phyloP scores from a whole-genome alignment of 331 rosid genomes.

The Acacia concinna region DNA sequence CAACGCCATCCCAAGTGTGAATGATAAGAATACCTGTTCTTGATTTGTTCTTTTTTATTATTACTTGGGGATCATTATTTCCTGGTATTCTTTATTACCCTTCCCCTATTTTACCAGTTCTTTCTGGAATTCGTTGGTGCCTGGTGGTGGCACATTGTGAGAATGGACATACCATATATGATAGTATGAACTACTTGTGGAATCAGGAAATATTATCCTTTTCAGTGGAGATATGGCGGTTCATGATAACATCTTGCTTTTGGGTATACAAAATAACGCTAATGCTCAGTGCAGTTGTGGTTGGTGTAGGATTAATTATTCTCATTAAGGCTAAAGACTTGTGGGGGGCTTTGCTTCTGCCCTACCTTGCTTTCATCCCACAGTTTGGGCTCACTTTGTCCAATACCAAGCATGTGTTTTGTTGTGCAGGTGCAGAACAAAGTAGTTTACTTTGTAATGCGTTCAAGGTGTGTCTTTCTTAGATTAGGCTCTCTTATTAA shows the following conservation, averaged over 20 bases:
- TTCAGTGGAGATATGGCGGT: conserved; percentile 50
- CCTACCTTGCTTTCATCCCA: conserved; percentile 13
- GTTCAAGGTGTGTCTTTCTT: conserved; percentile 13
- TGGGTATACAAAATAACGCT: conserved; percentile 51
- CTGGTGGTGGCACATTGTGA: conserved; percentile 50
- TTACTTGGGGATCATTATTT: conserved; percentile 41
- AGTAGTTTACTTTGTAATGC: background rate
- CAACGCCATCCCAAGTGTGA: conserved; percentile 60
- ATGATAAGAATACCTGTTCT: conserved; percentile 78
- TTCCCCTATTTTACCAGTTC: conserved; percentile 23
- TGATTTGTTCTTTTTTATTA: conserved; percentile 54
- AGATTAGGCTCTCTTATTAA: conserved; percentile 23
- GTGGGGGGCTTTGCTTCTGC: conserved; percentile 25
- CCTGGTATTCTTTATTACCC: conserved; percentile 34
- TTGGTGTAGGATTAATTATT: conserved; percentile 44
- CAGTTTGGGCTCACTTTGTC: background rate
- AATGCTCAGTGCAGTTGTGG: conserved; percentile 48
- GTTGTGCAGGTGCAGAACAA: background rate
- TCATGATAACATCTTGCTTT: conserved; percentile 50
- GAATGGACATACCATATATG: conserved; percentile 45
- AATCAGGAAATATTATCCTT: conserved; percentile 49
- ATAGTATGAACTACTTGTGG: conserved; percentile 34
- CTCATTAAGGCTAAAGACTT: conserved; percentile 28
- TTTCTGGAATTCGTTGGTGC: conserved; percentile 53
- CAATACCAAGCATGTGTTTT: conserved; percentile 21